Evolutionary conservation across 2,329 filamentous ascomycete genomes (phyloP), one percentile per base, ranked within the genome.

Genomic region (Diaporthe batatas): DNA sequence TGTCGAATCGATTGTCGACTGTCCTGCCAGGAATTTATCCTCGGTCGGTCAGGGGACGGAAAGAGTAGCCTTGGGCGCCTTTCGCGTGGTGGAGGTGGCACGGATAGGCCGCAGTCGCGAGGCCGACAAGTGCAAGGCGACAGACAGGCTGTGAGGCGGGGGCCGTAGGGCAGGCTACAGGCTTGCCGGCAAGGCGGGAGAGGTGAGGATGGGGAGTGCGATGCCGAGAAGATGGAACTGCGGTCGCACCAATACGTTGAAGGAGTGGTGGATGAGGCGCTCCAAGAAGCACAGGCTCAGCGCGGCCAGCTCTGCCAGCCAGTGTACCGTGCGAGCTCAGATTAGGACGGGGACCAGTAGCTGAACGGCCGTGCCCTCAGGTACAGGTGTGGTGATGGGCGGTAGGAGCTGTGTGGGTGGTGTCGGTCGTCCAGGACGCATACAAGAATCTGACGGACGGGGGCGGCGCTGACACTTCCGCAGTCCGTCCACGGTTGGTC

Each of bases 391-490:
- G 25, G 25, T 29, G 39, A 55, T 65, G 59, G 47, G 58, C 64
- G 36, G 58, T 44, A 36, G 70, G 47, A 54, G 49, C 25, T 49
- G 49, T 68, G 36, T 14, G 36, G 65, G 65, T 39, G 55, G 55
- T 49, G 55, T 49, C 39, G 47, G 47, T 55, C 55, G 57, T 57
- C 29, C 29, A 80, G 78, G 77, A 77, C 73, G 77, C 75, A 74
- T 64, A 67, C 62, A 81, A 77, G 76, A 77, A 64, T 74, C 75
- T 80, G 70, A 71, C 39, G 21, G 79, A 75, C 71, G 78, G 68
- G 79, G 32, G 74, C 79, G n/a, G 77, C 77, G 77, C 78, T 64
- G 64, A 62, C 51, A 51, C 59, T 47, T 55, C 36, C 44, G 53
- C 65, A 39, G 29, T 39, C 59, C 67, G 58, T 67, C 53, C 53